A percentile compares a stretch with the other conserved stretches of the same genome.
Evolutionary conservation across 805 yeast genomes (phyloP).

Genomic region (Kluyveromyces nonfermentans): DNA sequence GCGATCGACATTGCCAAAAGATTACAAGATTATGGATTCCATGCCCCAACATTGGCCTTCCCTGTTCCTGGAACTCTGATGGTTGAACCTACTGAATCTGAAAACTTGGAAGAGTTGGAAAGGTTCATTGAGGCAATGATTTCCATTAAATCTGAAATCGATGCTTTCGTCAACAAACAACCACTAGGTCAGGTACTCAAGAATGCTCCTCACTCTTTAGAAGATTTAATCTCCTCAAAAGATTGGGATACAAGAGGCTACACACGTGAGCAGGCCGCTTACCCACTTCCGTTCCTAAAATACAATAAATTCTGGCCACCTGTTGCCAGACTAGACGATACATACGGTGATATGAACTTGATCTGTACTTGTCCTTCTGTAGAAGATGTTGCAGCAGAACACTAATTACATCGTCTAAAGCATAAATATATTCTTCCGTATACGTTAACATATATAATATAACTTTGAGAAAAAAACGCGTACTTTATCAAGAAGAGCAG

Average conservation of each 20-base stretch:
- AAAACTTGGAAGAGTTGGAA: slow-evolving; percentile 78
- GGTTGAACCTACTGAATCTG: slow-evolving; percentile 98
- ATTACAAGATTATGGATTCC: slow-evolving; percentile 96
- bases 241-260: slow-evolving; percentile 85
- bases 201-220: slow-evolving; percentile 86
- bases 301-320: slow-evolving; percentile 89
- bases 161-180: slow-evolving; percentile 55
- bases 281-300: slow-evolving; percentile 70
- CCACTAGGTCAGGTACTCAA: slow-evolving; percentile 63
- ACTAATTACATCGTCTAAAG: neutral
- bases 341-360: slow-evolving; percentile 87
- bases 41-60: slow-evolving; percentile 98
- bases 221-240: slow-evolving; percentile 55
- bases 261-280: slow-evolving; percentile 88
- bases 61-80: slow-evolving; percentile 96
- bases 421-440: neutral
- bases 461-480: neutral
- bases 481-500: no score
- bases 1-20: slow-evolving; percentile 96
- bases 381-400: slow-evolving; percentile 49
- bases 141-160: slow-evolving; percentile 74
- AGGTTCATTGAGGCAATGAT: slow-evolving; percentile 84
- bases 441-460: neutral
- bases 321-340: slow-evolving; percentile 87
- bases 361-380: slow-evolving; percentile 90